Percentiles rank a stretch among this genome's conserved stretches.
These are phyloP conservation scores for Rutstroemia sp. DNA, from an alignment of 2,329 filamentous ascomycete species.

Conservation along the genomic window DNA sequence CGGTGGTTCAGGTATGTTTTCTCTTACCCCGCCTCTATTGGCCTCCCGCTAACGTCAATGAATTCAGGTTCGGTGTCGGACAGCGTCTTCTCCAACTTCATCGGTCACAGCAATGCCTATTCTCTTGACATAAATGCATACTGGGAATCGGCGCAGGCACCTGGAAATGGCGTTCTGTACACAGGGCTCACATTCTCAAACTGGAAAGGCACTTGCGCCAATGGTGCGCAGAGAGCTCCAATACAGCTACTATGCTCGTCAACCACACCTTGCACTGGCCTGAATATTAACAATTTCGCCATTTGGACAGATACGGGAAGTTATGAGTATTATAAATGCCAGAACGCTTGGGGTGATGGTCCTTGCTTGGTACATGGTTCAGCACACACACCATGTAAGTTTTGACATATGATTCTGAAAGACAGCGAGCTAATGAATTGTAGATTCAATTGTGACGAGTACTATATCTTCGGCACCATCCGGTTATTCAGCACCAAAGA, in stretches of 20 bases:
- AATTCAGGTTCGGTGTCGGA: slow-evolving; percentile 41
- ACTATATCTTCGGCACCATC: slow-evolving; percentile 5
- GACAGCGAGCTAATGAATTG: background rate
- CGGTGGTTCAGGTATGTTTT: slow-evolving; percentile 35
- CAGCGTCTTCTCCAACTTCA: slow-evolving; percentile 49
- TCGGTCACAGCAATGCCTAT: slow-evolving; percentile 53
- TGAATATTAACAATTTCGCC: slow-evolving; percentile 30
- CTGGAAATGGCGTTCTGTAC: slow-evolving; percentile 46
- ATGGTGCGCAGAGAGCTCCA: slow-evolving; percentile 27
- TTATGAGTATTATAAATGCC: slow-evolving; percentile 5
- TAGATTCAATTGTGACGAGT: slow-evolving; percentile 4
- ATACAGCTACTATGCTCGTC: slow-evolving; percentile 30
- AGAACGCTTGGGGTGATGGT: slow-evolving; percentile 9
- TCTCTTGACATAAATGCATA: slow-evolving; percentile 47
- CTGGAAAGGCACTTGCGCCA: slow-evolving; percentile 42
- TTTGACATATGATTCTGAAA: background rate
- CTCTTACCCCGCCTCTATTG: background rate
- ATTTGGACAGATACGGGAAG: slow-evolving; percentile 29
- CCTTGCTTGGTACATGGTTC: slow-evolving; percentile 2
- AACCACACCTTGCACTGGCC: slow-evolving; percentile 24
- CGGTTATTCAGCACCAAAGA: slow-evolving; percentile 11
- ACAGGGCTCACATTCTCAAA: slow-evolving; percentile 45
- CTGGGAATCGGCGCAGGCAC: slow-evolving; percentile 39
- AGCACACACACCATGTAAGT: slow-evolving; percentile 7
- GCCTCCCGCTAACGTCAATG: background rate